Evolutionary conservation across 257 asterid genomes (phyloP).

Genomic region (Mentha longifolia): DNA sequence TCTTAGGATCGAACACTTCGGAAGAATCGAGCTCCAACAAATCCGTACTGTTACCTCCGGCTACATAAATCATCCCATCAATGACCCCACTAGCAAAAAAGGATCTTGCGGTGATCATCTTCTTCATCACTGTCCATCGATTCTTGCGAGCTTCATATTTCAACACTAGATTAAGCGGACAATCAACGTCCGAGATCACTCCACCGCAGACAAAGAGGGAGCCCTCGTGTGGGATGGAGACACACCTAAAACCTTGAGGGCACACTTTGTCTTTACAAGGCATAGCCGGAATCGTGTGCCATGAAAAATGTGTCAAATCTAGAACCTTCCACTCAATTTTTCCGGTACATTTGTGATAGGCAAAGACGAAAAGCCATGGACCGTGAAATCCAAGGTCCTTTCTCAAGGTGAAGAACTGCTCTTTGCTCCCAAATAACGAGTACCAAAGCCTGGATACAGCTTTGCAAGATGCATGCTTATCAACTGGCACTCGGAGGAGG

Average conservation of each 20-base stretch:
- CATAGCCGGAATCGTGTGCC: conserved; percentile 95
- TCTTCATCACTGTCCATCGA: conserved; percentile 88
- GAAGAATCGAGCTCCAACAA: conserved; percentile 80
- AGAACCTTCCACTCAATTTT: conserved; percentile 90
- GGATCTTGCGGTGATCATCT: conserved; percentile 87
- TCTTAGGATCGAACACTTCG: conserved; percentile 71
- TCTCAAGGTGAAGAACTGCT: conserved; percentile 69
- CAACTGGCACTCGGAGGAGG: conserved; percentile 83
- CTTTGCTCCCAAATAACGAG: conserved; percentile 73
- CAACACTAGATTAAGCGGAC: conserved; percentile 82
- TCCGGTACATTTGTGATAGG: conserved; percentile 82
- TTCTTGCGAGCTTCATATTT: conserved; percentile 76
- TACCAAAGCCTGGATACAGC: conserved; percentile 82
- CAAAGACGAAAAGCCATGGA: conserved; percentile 89
- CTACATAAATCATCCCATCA: conserved; percentile 83
- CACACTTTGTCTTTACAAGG: conserved; percentile 91
- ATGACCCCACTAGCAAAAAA: conserved; percentile 87
- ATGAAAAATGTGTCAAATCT: conserved; percentile 60
- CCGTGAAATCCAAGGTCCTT: conserved; percentile 80
- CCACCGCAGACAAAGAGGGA: conserved; percentile 85
- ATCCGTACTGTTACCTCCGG: conserved; percentile 87
- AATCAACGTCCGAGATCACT: conserved; percentile 72
- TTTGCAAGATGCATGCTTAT: conserved; percentile 55
- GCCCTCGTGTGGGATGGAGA: conserved; percentile 77
- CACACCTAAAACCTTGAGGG: conserved; percentile 88